A percentile compares a stretch with the other conserved stretches of the same genome.
phyloP scores from a whole-genome alignment of 2,329 filamentous ascomycete genomes.

The Colletotrichum endophyticum region DNA sequence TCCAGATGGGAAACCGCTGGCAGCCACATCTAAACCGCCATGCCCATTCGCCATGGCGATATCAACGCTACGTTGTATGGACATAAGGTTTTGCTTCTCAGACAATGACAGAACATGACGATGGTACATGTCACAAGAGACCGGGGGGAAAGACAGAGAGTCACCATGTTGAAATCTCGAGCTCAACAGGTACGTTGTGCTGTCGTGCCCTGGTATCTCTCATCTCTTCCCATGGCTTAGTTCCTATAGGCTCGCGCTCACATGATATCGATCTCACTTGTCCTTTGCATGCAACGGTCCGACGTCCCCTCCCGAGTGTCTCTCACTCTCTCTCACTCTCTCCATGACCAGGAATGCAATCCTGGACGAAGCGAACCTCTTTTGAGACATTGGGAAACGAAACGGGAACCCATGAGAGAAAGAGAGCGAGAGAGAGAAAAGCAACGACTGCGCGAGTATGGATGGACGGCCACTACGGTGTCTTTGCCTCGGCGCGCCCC shows the following conservation, averaged over 20 bases:
- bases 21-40: not conserved
- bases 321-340: not conserved
- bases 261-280: not conserved
- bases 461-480: not conserved
- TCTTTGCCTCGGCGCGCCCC: not conserved
- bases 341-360: not conserved
- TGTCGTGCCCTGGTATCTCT: not conserved
- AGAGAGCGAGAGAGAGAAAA: not conserved
- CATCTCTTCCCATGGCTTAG: not conserved
- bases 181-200: not conserved
- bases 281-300: constrained; percentile 4
- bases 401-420: not conserved
- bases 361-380: not conserved
- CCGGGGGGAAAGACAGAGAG: not conserved
- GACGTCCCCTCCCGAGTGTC: not conserved
- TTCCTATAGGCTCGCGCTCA: not conserved
- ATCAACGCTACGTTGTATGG: not conserved
- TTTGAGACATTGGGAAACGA: not conserved
- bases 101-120: not conserved
- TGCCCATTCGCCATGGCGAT: not conserved
- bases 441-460: not conserved
- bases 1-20: not conserved
- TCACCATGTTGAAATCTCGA: not conserved
- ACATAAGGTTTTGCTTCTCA: not conserved
- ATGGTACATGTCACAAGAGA: not conserved